These are phyloP conservation scores for Sclerotinia nivalis DNA, from an alignment of 2,329 filamentous ascomycete genomes.

Conservation along the genomic window DNA sequence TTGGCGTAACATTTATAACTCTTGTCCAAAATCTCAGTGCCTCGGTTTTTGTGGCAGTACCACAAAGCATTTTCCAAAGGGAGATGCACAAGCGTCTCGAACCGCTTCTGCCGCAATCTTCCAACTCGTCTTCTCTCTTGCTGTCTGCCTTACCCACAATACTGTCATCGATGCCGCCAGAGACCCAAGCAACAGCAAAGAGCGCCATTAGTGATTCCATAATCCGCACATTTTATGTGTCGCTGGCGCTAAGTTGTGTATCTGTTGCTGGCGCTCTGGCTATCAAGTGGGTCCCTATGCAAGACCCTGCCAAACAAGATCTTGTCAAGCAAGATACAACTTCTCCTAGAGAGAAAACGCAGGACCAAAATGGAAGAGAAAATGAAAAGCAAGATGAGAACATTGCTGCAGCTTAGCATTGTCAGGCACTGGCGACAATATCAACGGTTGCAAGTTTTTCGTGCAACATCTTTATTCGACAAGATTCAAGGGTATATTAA, in stretches of 20 bases:
- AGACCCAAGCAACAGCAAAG: slow-evolving; percentile 49
- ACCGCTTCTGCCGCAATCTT: neutral
- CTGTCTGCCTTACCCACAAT: slow-evolving; percentile 40
- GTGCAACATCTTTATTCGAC: neutral
- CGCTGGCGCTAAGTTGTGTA: slow-evolving; percentile 54
- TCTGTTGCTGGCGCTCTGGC: slow-evolving; percentile 55
- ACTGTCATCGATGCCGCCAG: slow-evolving; percentile 45
- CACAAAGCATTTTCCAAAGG: slow-evolving; percentile 21
- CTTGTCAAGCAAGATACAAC: neutral
- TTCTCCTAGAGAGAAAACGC: neutral
- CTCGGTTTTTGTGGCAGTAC: slow-evolving; percentile 17
- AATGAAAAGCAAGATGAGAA: neutral
- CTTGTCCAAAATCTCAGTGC: slow-evolving; percentile 21
- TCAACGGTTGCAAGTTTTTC: neutral
- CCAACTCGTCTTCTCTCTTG: neutral
- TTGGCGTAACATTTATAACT: slow-evolving; percentile 40
- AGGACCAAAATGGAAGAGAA: neutral
- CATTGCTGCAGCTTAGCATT: neutral
- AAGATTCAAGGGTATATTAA: too few relatives aligned
- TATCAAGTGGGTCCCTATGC: slow-evolving; percentile 56
- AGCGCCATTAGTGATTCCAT: slow-evolving; percentile 62
- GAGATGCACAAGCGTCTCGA: slow-evolving; percentile 50
- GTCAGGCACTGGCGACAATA: neutral
- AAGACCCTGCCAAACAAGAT: neutral
- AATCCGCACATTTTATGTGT: slow-evolving; percentile 60